Percentiles rank a stretch among this genome's conserved stretches.
Evolutionary conservation across 352 stramenopile genomes (phyloP).

Genomic region (Blastocystis sp.): DNA sequence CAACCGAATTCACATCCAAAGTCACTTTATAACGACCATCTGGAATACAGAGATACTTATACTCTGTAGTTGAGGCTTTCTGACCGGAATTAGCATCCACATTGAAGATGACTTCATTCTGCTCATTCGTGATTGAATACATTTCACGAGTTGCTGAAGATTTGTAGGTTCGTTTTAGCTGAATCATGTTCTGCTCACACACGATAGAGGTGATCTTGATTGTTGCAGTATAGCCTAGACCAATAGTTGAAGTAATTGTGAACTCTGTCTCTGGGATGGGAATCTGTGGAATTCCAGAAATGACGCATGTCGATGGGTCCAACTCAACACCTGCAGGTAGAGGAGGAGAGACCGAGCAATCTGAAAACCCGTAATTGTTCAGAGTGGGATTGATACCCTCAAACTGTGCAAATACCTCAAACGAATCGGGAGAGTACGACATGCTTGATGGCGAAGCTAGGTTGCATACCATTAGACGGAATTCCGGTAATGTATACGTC

Average conservation of each 20-base stretch:
- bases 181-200: background rate
- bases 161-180: background rate
- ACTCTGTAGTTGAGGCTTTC: background rate
- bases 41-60: conserved; percentile 7
- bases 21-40: background rate
- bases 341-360: background rate
- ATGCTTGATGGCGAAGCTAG: background rate
- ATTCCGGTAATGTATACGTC: background rate
- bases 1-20: background rate
- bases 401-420: background rate
- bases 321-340: background rate
- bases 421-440: background rate
- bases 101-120: background rate
- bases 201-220: background rate
- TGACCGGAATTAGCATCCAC: background rate
- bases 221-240: background rate
- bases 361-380: background rate
- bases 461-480: background rate
- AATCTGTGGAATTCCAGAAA: background rate
- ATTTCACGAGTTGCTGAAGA: background rate
- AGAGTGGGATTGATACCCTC: background rate
- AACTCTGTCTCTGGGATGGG: background rate
- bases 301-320: background rate
- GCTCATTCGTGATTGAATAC: background rate
- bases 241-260: background rate